A percentile compares a stretch with the other conserved stretches of the same genome.
These are phyloP conservation scores for Cicer chorassanicum DNA, from an alignment of 306 rosid species.

Conservation along the genomic window DNA sequence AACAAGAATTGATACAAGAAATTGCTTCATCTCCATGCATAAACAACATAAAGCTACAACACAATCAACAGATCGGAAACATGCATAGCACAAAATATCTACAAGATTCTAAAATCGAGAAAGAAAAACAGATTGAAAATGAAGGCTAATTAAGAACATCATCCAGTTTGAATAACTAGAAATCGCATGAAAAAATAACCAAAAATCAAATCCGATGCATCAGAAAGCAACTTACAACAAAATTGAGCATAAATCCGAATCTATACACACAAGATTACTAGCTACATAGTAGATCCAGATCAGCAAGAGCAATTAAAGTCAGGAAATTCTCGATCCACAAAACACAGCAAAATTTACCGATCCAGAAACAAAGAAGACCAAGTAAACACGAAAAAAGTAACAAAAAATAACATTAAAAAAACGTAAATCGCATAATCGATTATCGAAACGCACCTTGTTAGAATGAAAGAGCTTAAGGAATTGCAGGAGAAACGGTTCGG, in stretches of 20 bases:
- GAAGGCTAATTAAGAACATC: background rate
- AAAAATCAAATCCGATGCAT: slow-evolving; percentile 32
- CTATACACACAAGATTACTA: background rate
- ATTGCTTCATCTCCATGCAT: slow-evolving; percentile 14
- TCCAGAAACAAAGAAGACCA: slow-evolving; percentile 10
- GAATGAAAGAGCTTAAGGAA: background rate
- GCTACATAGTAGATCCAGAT: slow-evolving; percentile 45
- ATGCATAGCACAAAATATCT: slow-evolving; percentile 8
- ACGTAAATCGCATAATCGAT: background rate
- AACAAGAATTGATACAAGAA: background rate
- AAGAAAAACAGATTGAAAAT: background rate
- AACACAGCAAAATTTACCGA: slow-evolving; percentile 21
- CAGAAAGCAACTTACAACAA: slow-evolving; percentile 22
- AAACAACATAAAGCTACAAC: background rate
- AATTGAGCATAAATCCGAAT: slow-evolving; percentile 22
- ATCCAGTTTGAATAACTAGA: slow-evolving; percentile 8
- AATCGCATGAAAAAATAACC: background rate
- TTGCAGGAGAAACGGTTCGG: slow-evolving; percentile 17
- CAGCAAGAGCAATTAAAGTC: slow-evolving; percentile 39
- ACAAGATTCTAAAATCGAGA: background rate
- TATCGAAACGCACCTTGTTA: slow-evolving; percentile 43
- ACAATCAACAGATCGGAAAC: slow-evolving; percentile 37
- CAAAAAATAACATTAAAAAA: background rate
- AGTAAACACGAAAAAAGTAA: slow-evolving; percentile 11
- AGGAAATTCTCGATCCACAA: slow-evolving; percentile 34